phyloP scores from a whole-genome alignment of 2,329 filamentous ascomycete species.

The Fusarium sp. region DNA sequence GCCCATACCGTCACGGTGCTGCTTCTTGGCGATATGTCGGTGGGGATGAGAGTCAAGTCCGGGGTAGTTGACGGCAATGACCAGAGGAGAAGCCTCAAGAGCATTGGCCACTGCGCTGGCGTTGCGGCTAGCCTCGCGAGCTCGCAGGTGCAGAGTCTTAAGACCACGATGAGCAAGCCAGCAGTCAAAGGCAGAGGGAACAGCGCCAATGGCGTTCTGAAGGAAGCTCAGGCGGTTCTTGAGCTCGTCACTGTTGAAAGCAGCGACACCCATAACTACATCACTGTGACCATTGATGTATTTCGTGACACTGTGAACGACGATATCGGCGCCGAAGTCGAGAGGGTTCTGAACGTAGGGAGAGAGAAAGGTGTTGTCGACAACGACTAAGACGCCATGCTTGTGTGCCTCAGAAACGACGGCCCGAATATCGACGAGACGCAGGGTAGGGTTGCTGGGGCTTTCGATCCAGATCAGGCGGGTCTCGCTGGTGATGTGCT shows the following conservation, averaged over 20 bases:
- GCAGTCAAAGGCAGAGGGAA: slow-evolving; percentile 95
- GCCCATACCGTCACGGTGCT: slow-evolving; percentile 94
- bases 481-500: slow-evolving; percentile 89
- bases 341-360: slow-evolving; percentile 98
- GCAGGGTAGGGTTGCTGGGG: slow-evolving; percentile 93
- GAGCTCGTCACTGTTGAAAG: slow-evolving; percentile 90
- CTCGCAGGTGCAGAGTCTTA: slow-evolving; percentile 96
- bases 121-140: slow-evolving; percentile 86
- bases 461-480: slow-evolving; percentile 97
- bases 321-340: slow-evolving; percentile 94
- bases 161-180: slow-evolving; percentile 98
- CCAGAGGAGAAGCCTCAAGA: slow-evolving; percentile 84
- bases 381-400: slow-evolving; percentile 94
- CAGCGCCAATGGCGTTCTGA: slow-evolving; percentile 96
- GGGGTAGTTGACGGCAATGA: slow-evolving; percentile 95
- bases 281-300: slow-evolving; percentile 99
- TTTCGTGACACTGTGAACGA: slow-evolving; percentile 97
- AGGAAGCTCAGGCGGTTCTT: slow-evolving; percentile 86
- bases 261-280: slow-evolving; percentile 97
- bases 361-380: slow-evolving; percentile 98
- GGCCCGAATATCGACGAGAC: slow-evolving; percentile 91
- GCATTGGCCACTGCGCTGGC: slow-evolving; percentile 82
- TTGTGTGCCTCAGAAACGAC: slow-evolving; percentile 87
- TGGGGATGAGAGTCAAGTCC: slow-evolving; percentile 91
- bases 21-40: slow-evolving; percentile 85